phyloP scores from a whole-genome alignment of 2,329 filamentous ascomycete species.

The Colletotrichum endophyticum region DNA sequence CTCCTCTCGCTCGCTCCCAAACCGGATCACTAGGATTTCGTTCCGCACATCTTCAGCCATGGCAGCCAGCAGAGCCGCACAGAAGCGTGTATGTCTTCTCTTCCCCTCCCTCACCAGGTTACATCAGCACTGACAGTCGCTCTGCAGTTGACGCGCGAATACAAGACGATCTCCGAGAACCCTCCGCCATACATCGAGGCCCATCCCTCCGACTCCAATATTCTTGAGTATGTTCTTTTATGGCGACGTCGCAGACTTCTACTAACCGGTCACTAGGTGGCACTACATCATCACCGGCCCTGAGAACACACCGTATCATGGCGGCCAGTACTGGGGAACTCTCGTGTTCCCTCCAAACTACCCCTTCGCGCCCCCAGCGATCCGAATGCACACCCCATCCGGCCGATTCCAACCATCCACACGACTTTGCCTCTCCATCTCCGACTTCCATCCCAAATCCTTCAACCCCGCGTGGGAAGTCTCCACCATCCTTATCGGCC shows the following conservation, averaged over 20 bases:
- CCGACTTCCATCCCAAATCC: slow-evolving; percentile 95
- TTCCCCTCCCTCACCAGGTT: background rate
- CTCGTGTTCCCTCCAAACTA: slow-evolving; percentile 96
- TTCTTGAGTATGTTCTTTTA: slow-evolving; percentile 71
- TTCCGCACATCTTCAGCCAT: slow-evolving; percentile 44
- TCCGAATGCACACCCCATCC: slow-evolving; percentile 98
- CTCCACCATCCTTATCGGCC: slow-evolving; percentile 90
- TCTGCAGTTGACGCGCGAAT: slow-evolving; percentile 63
- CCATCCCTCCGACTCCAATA: slow-evolving; percentile 89
- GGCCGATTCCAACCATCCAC: slow-evolving; percentile 94
- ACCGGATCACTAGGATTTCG: background rate
- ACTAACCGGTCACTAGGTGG: slow-evolving; percentile 63
- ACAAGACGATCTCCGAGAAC: slow-evolving; percentile 69
- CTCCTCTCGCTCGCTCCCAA: background rate
- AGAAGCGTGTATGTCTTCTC: slow-evolving; percentile 65
- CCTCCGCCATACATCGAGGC: slow-evolving; percentile 89
- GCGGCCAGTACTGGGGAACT: slow-evolving; percentile 98
- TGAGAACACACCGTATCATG: slow-evolving; percentile 90
- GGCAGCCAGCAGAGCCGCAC: slow-evolving; percentile 72
- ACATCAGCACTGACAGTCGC: slow-evolving; percentile 24
- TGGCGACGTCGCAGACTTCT: background rate
- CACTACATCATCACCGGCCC: slow-evolving; percentile 96
- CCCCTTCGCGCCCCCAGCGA: slow-evolving; percentile 94
- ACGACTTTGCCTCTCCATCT: slow-evolving; percentile 92
- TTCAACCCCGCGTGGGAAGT: slow-evolving; percentile 99